phyloP scores from a whole-genome alignment of 257 asterid species.

The Penstemon barbatus region DNA sequence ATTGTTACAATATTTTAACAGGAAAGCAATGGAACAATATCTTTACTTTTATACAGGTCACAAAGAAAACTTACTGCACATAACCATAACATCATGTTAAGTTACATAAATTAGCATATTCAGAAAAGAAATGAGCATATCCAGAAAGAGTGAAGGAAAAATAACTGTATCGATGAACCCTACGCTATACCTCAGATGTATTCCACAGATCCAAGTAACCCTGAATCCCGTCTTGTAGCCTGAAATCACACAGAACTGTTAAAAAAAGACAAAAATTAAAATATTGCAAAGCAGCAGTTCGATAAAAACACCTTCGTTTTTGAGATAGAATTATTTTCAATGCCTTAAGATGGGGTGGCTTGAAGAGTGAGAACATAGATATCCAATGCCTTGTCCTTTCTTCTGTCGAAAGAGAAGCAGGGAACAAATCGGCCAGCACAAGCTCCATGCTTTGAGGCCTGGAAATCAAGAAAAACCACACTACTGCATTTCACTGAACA shows the following conservation, averaged over 20 bases:
- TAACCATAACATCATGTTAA: not conserved
- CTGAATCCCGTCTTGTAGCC: constrained; percentile 65
- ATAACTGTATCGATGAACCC: constrained; percentile 1
- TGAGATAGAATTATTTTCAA: constrained; percentile 66
- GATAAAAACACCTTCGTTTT: constrained; percentile 61
- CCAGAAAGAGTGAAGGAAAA: constrained; percentile 8
- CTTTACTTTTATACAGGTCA: not conserved
- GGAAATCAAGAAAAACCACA: constrained; percentile 32
- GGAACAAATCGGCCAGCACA: constrained; percentile 75
- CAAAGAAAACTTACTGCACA: constrained; percentile 1
- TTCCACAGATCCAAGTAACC: constrained; percentile 53
- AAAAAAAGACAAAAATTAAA: constrained; percentile 16
- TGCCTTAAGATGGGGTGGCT: constrained; percentile 68
- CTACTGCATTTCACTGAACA: constrained; percentile 13
- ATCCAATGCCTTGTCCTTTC: constrained; percentile 76
- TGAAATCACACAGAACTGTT: constrained; percentile 31
- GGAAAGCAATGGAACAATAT: constrained; percentile 8
- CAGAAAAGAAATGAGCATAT: constrained; percentile 15
- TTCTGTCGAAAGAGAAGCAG: constrained; percentile 64
- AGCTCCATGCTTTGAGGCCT: constrained; percentile 85
- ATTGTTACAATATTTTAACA: not conserved
- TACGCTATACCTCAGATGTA: constrained; percentile 48
- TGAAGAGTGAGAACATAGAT: constrained; percentile 59
- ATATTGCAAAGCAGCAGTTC: constrained; percentile 27
- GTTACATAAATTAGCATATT: constrained; percentile 6